Percentiles rank a stretch among this genome's conserved stretches.
Conservation (phyloP, 2,329 filamentous ascomycete genomes). For the Camptophora hylomeconis region DNA sequence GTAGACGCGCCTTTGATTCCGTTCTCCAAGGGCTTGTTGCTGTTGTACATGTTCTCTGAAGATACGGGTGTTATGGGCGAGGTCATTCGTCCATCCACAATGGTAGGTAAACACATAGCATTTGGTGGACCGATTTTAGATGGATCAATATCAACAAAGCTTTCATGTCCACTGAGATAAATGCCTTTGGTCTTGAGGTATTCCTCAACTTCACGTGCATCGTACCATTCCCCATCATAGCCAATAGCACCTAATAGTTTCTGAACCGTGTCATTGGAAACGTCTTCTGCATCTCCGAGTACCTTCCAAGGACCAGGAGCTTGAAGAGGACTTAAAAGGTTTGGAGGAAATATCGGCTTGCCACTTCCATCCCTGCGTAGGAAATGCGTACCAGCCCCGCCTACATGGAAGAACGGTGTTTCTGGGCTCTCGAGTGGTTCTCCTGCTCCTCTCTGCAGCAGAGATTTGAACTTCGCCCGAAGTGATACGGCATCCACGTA, state of each 20-base stretch:
- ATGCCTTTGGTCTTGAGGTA: conserved; percentile 44
- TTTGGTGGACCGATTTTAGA: no score
- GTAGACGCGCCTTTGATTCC: no score
- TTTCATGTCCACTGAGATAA: conserved; percentile 19
- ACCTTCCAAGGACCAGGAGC: conserved; percentile 10
- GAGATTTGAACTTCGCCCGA: no score
- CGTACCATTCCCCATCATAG: conserved; percentile 64
- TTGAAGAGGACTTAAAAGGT: conserved; percentile 15
- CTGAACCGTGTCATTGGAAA: conserved; percentile 18
- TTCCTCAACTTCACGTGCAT: conserved; percentile 61
- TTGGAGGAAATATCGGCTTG: conserved; percentile 22
- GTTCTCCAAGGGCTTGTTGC: no score
- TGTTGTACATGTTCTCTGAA: no score
- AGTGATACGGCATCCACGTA: no score
- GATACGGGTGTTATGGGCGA: no score
- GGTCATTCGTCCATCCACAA: no score
- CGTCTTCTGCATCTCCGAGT: conserved; percentile 14
- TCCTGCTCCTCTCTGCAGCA: conserved; percentile 25
- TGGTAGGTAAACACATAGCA: no score
- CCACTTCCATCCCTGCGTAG: conserved; percentile 26
- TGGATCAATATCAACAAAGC: conserved; percentile 17
- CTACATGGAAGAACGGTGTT: conserved; percentile 52
- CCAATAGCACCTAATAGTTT: conserved; percentile 36
- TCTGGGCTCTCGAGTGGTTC: conserved; percentile 47
- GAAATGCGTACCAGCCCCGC: conserved; percentile 57